A percentile compares a stretch with the other conserved stretches of the same genome.
phyloP scores from a whole-genome alignment of 2,329 filamentous ascomycete species.

The Diaporthe ampelina region DNA sequence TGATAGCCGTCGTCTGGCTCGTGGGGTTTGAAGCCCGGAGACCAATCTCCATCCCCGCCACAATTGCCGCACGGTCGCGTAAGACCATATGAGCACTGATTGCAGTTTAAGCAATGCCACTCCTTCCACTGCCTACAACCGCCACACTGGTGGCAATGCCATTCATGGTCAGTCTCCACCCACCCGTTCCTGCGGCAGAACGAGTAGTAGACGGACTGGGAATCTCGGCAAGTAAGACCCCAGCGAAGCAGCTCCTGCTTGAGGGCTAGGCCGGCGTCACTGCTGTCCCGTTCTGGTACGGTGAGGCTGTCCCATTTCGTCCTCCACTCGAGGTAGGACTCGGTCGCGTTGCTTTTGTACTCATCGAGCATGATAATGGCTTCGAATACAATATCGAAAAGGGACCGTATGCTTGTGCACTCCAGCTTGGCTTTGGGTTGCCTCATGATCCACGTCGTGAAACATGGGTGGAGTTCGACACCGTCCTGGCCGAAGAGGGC shows the following conservation, averaged over 20 bases:
- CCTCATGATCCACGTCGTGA: slow-evolving; percentile 30
- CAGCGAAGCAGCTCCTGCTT: slow-evolving; percentile 38
- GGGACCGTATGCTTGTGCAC: not conserved
- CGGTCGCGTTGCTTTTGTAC: not conserved
- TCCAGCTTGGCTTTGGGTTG: not conserved
- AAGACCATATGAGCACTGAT: slow-evolving; percentile 20
- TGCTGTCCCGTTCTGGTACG: slow-evolving; percentile 8
- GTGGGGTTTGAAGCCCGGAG: not conserved
- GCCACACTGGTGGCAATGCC: slow-evolving; percentile 33
- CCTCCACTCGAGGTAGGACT: slow-evolving; percentile 34
- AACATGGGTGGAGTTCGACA: slow-evolving; percentile 32
- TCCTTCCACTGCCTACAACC: slow-evolving; percentile 27
- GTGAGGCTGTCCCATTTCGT: slow-evolving; percentile 33
- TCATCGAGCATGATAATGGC: not conserved
- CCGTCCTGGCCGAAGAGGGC: slow-evolving; percentile 34
- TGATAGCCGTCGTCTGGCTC: not conserved
- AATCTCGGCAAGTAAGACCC: slow-evolving; percentile 12
- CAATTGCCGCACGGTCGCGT: slow-evolving; percentile 20
- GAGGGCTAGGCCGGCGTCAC: not conserved
- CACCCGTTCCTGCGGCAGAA: slow-evolving; percentile 23
- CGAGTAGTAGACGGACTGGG: slow-evolving; percentile 25
- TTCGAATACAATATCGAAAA: slow-evolving; percentile 20
- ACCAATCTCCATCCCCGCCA: not conserved
- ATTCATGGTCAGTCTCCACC: slow-evolving; percentile 3
- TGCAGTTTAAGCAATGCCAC: slow-evolving; percentile 34